Base-by-base conservation (phyloP, 2,329 filamentous ascomycete genomes). In the Trichophyton verrucosum region DNA sequence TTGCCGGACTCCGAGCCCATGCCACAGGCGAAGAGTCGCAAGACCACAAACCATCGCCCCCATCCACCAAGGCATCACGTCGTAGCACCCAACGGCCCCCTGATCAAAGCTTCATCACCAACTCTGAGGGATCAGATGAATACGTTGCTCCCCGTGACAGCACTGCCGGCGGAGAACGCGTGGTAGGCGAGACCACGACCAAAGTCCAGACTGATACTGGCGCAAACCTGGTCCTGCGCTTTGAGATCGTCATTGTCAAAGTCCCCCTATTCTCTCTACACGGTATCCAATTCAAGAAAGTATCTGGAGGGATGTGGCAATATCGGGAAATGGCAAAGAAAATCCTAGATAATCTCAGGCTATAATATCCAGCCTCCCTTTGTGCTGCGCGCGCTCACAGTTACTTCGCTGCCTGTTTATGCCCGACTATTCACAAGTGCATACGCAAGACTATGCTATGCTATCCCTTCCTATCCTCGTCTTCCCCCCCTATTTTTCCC, bases 301-400 rank as follows among this genome's bases (percentile, higher is more conserved):
- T 97, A 66, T 84, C 89, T 61, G 92, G 94, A 40, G 92, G 95
- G 62, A 97, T 94, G 62, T 97, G 92, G 91, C 91, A 96, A 74
- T 99, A 95, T 77, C 96, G 96, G 79, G 92, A 89, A 70, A 95
- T 97, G 91, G 94, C 94, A 40, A 91, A 96, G 74, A 91, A 91
- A 68, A 96, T 99, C 68, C 78, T 99, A 67, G 85, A 87, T 70
- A 91, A 94, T 72, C 77, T 99, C 66, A 85, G 86, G 70, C 81
- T 97, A 64, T 96, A 76, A 53, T 11, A 15, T 17, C n/a, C 33
- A 7, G 13, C 49, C 27, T 24, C 20, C 13, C 11, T 33, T 7
- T 53, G 33, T 53, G 9, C 22, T 20, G 30, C 27, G n/a, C 49
- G 27, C n/a, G 3, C 49, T n/a, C 22, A 33, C 49, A 27, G 15